A percentile compares a stretch with the other conserved stretches of the same genome.
Evolutionary conservation across 495 filamentous ascomycete species (phyloP).

Genomic region (Hypoxylon fragiforme): DNA sequence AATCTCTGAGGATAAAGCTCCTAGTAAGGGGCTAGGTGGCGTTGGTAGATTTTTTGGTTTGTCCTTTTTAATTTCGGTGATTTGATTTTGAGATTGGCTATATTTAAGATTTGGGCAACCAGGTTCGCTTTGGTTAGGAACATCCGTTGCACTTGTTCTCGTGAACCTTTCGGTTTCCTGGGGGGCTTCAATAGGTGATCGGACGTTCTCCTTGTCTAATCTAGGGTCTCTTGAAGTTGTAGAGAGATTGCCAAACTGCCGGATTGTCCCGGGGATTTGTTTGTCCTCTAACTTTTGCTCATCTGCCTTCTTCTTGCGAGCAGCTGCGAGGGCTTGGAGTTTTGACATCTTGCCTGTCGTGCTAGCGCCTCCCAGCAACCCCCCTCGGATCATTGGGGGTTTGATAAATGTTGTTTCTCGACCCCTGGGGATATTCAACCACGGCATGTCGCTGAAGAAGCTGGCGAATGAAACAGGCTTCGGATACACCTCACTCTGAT

Average conservation of each 20-base stretch:
- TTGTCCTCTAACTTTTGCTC: slow-evolving; percentile 54
- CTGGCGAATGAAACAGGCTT: slow-evolving; percentile 25
- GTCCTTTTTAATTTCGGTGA: neutral
- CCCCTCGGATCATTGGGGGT: slow-evolving; percentile 61
- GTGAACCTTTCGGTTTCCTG: neutral
- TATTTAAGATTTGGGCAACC: neutral
- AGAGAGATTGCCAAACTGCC: slow-evolving; percentile 8
- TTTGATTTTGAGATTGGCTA: slow-evolving; percentile 2
- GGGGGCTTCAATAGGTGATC: neutral
- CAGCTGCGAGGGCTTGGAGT: slow-evolving; percentile 84
- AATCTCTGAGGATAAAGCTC: slow-evolving; percentile 11
- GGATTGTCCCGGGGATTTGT: slow-evolving; percentile 4
- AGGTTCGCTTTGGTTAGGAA: neutral
- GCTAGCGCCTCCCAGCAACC: slow-evolving; percentile 75
- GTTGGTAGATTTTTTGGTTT: neutral
- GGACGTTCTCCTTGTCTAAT: slow-evolving; percentile 22
- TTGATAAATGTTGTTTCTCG: slow-evolving; percentile 70
- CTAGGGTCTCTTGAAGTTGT: neutral
- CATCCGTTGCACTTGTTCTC: neutral
- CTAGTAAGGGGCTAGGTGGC: neutral
- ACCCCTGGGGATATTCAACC: slow-evolving; percentile 74
- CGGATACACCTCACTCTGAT: slow-evolving; percentile 33
- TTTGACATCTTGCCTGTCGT: slow-evolving; percentile 78
- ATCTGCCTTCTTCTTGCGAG: slow-evolving; percentile 81
- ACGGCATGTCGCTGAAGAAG: slow-evolving; percentile 85